Evolutionary conservation across 257 asterid species (phyloP).

Genomic region (Ilex aquifolium): DNA sequence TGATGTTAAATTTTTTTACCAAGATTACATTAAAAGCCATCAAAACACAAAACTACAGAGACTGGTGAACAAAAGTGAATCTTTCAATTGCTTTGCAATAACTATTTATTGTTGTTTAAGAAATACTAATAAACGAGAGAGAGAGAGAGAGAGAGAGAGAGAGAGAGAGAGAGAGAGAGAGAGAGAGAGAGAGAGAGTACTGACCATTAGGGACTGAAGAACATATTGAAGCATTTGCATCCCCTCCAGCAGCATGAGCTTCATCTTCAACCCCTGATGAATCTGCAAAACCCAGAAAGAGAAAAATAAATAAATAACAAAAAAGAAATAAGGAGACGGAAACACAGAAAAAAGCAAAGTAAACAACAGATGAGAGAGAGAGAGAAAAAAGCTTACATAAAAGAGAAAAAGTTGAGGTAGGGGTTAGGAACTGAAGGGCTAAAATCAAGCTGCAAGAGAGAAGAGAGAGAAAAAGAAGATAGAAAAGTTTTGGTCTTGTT

Average conservation of each 20-base stretch:
- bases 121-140: background rate
- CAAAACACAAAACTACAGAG: background rate
- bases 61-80: no score
- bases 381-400: conserved; percentile 42
- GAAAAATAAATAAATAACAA: conserved; percentile 3
- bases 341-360: background rate
- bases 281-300: conserved; percentile 25
- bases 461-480: conserved; percentile 36
- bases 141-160: conserved; percentile 8
- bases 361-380: background rate
- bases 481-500: conserved; percentile 51
- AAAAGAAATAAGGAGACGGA: background rate
- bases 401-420: conserved; percentile 38
- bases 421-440: conserved; percentile 39
- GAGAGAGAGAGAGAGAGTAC: conserved; percentile 15
- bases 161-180: conserved; percentile 4
- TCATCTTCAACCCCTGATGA: background rate
- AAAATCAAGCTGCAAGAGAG: conserved; percentile 55
- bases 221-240: conserved; percentile 36
- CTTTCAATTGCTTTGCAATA: background rate
- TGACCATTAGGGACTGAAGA: conserved; percentile 64
- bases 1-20: background rate
- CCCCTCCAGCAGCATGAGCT: conserved; percentile 23
- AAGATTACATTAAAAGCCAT: background rate
- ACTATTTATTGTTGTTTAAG: background rate